Evolutionary conservation across 1,284 basidiomycete species (phyloP).

Genomic region (Blastosporella zonata): DNA sequence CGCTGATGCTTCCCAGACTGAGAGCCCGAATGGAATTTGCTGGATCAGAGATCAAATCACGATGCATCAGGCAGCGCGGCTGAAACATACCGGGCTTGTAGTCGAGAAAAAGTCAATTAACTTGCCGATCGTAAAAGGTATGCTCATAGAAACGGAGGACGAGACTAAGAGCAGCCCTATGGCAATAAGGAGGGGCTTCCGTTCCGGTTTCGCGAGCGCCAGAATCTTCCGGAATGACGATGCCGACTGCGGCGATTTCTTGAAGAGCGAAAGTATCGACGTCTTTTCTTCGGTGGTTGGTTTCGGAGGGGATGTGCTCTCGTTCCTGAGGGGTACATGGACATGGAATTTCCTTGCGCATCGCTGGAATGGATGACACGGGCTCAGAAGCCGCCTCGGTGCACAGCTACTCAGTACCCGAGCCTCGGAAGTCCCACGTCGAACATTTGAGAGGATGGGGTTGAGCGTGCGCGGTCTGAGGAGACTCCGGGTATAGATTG

Average conservation of each 20-base stretch:
- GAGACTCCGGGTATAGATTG: conserved; percentile 14
- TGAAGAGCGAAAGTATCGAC: conserved; percentile 36
- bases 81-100: conserved; percentile 54
- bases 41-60: conserved; percentile 26
- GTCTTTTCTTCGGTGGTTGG: conserved; percentile 28
- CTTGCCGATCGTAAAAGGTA: conserved; percentile 88
- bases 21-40: conserved; percentile 77
- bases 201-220: conserved; percentile 77
- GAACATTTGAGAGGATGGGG: conserved; percentile 7
- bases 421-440: conserved; percentile 2
- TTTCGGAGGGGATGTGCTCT: conserved; percentile 5
- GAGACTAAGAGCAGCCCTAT: conserved; percentile 67
- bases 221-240: conserved; percentile 75
- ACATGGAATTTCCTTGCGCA: conserved; percentile 10
- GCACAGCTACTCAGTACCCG: background rate
- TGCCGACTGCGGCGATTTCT: conserved; percentile 31
- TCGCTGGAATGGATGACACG: background rate
- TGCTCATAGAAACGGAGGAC: conserved; percentile 82
- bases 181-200: conserved; percentile 68
- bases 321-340: conserved; percentile 10
- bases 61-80: background rate
- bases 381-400: background rate
- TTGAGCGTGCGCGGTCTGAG: conserved; percentile 10
- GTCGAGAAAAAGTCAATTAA: conserved; percentile 90
- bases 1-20: conserved; percentile 78